These are phyloP conservation scores for Tulasnella sp. DNA, from an alignment of 768 basidiomycete genomes.

Conservation along the genomic window DNA sequence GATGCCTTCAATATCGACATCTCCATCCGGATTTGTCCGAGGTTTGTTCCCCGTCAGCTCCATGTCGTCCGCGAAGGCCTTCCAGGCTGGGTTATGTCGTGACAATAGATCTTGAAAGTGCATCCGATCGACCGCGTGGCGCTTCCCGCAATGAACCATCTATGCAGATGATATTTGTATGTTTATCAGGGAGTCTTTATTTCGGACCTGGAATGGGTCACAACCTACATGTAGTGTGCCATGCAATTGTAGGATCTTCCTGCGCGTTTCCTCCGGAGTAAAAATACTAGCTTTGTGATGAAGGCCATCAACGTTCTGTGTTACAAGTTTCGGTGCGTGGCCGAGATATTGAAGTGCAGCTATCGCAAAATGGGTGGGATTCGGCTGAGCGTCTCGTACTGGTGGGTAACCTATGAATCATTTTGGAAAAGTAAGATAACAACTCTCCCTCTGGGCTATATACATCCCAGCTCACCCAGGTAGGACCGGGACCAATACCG, in stretches of 20 bases:
- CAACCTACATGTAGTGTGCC: slow-evolving; percentile 67
- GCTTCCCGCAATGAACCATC: slow-evolving; percentile 67
- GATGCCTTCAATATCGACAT: slow-evolving; percentile 75
- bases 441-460: neutral
- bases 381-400: slow-evolving; percentile 72
- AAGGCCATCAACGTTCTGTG: slow-evolving; percentile 85
- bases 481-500: slow-evolving; percentile 80
- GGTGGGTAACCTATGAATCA: slow-evolving; percentile 51
- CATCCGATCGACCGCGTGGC: slow-evolving; percentile 56
- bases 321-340: slow-evolving; percentile 54
- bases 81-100: slow-evolving; percentile 68
- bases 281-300: slow-evolving; percentile 65
- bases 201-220: slow-evolving; percentile 10
- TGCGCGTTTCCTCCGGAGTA: slow-evolving; percentile 27
- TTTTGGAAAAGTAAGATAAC: neutral
- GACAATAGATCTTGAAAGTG: slow-evolving; percentile 68
- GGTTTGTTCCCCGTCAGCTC: slow-evolving; percentile 47
- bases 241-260: slow-evolving; percentile 69
- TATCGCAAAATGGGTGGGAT: slow-evolving; percentile 80
- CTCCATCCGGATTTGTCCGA: slow-evolving; percentile 88
- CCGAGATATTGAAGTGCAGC: slow-evolving; percentile 69
- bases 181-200: neutral
- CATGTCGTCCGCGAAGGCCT: slow-evolving; percentile 52
- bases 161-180: slow-evolving; percentile 23
- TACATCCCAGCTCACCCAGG: slow-evolving; percentile 31